Evolutionary conservation across 768 basidiomycete genomes (phyloP).

Genomic region (Calvatia gigantea): DNA sequence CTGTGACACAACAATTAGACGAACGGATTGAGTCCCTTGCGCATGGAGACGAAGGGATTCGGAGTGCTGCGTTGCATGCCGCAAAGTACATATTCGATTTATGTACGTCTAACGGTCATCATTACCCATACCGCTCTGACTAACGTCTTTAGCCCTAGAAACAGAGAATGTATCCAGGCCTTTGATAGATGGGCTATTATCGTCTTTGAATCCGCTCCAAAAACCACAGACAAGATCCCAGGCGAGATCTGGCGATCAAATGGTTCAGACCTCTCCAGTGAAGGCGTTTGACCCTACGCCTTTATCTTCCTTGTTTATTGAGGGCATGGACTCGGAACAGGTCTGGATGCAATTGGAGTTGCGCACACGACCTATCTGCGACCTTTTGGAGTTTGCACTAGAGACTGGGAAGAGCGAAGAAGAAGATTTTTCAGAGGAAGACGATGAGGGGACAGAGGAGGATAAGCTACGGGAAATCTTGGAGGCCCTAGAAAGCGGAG

Average conservation of each 20-base stretch:
- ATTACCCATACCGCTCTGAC: background rate
- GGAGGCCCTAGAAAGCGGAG: conserved; percentile 87
- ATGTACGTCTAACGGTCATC: conserved; percentile 40
- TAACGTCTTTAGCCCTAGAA: conserved; percentile 48
- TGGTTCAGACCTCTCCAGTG: conserved; percentile 28
- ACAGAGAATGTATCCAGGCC: conserved; percentile 64
- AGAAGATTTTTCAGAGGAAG: conserved; percentile 38
- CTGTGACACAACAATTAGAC: conserved; percentile 54
- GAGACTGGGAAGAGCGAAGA: conserved; percentile 40
- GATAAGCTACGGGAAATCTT: conserved; percentile 92
- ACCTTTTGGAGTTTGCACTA: conserved; percentile 62
- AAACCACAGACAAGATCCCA: conserved; percentile 78
- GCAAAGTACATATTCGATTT: conserved; percentile 74
- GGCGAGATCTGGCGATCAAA: conserved; percentile 38
- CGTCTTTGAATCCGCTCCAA: conserved; percentile 60
- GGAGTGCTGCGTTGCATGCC: conserved; percentile 58
- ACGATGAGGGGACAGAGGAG: conserved; percentile 67
- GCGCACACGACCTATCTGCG: conserved; percentile 64
- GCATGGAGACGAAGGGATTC: conserved; percentile 50
- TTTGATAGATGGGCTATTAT: conserved; percentile 62
- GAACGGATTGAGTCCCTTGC: conserved; percentile 52
- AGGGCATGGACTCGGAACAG: conserved; percentile 82
- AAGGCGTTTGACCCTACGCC: conserved; percentile 58
- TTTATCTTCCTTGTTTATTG: conserved; percentile 66
- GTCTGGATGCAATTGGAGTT: conserved; percentile 95